Conservation (phyloP, 495 filamentous ascomycete species). For the Entonaema liquescens region DNA sequence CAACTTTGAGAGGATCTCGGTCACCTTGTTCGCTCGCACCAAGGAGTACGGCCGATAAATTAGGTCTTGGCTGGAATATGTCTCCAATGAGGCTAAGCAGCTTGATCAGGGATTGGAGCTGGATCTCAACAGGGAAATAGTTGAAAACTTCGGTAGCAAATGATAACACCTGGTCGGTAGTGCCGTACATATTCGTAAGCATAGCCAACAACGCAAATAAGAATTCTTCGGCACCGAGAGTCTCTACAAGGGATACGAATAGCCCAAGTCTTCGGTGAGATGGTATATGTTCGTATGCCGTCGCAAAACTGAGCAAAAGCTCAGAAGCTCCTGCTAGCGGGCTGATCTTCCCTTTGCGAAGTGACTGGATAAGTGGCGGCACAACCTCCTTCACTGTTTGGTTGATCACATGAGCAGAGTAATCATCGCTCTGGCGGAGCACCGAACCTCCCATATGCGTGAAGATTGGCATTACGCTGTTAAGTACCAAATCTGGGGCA, state of each 20-base stretch:
- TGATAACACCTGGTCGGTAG: slow-evolving; percentile 56
- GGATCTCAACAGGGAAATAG: slow-evolving; percentile 68
- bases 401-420: slow-evolving; percentile 91
- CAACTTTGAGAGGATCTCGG: slow-evolving; percentile 65
- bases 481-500: slow-evolving; percentile 86
- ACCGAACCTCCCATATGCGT: slow-evolving; percentile 94
- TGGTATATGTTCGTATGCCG: slow-evolving; percentile 94
- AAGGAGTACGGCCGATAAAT: slow-evolving; percentile 73
- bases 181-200: slow-evolving; percentile 73
- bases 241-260: slow-evolving; percentile 82
- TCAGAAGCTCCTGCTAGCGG: slow-evolving; percentile 82
- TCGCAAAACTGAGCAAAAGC: slow-evolving; percentile 88
- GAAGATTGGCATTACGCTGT: slow-evolving; percentile 98
- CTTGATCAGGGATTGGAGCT: slow-evolving; percentile 75
- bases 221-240: slow-evolving; percentile 83
- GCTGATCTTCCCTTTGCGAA: slow-evolving; percentile 79
- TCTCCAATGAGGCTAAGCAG: slow-evolving; percentile 77
- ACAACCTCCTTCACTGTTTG: slow-evolving; percentile 90
- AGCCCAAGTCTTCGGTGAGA: slow-evolving; percentile 79
- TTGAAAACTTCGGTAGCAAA: slow-evolving; percentile 65
- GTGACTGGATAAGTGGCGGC: slow-evolving; percentile 85
- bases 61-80: slow-evolving; percentile 72
- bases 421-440: slow-evolving; percentile 90
- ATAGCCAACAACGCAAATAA: slow-evolving; percentile 76
- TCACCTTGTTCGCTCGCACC: slow-evolving; percentile 68